Conservation (phyloP, 1,284 basidiomycete species). For the Trichosporon sp. region DNA sequence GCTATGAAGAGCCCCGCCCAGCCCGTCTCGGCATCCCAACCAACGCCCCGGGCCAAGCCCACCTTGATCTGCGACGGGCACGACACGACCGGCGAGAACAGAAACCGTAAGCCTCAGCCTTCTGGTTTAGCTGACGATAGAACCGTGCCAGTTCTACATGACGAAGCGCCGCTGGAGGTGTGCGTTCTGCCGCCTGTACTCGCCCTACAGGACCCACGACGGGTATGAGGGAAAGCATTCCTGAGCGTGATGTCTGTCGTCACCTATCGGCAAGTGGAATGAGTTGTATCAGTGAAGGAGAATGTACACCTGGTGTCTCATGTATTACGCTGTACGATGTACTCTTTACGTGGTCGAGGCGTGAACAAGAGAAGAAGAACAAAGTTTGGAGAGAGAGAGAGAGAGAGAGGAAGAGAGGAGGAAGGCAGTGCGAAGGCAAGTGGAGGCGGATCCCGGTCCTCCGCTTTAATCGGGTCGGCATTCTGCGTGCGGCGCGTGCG, state of each 20-base stretch:
- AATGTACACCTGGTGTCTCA: background rate
- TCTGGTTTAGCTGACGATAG: background rate
- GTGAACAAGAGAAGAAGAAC: too few relatives aligned
- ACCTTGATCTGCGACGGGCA: constrained; percentile 9
- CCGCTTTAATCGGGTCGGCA: constrained; percentile 7
- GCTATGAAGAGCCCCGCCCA: background rate
- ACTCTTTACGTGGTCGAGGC: background rate
- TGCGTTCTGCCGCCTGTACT: constrained; percentile 9
- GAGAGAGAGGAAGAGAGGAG: background rate
- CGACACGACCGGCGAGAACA: background rate
- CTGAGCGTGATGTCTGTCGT: background rate
- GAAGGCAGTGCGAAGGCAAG: background rate
- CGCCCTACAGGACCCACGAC: constrained; percentile 8
- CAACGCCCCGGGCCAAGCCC: background rate
- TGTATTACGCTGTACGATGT: background rate
- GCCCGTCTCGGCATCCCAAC: background rate
- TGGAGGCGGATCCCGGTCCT: background rate
- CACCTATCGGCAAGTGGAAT: background rate
- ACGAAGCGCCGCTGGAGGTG: constrained; percentile 13
- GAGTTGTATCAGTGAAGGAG: background rate
- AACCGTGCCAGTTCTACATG: constrained; percentile 15
- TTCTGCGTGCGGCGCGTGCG: background rate
- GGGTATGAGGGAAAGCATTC: constrained; percentile 8
- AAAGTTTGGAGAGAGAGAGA: background rate
- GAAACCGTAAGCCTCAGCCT: background rate